Evolutionary conservation across 495 filamentous ascomycete genomes (phyloP).

Genomic region (Aspergillus biplanus): DNA sequence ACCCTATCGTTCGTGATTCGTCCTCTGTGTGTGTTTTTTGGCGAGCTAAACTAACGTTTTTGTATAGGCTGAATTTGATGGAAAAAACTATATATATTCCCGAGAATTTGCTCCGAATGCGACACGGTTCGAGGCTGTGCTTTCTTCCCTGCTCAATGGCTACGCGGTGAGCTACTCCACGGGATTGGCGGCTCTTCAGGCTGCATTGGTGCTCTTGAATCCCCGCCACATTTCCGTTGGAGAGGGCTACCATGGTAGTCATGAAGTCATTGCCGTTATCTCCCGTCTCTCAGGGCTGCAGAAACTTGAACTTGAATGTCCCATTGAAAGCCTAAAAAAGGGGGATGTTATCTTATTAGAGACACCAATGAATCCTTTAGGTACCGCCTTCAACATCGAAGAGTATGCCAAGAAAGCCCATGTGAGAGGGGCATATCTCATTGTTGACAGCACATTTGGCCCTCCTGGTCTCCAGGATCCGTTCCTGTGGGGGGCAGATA

Average conservation of each 20-base stretch:
- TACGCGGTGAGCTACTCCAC: constrained; percentile 71
- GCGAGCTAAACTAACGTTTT: background rate
- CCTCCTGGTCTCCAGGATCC: constrained; percentile 83
- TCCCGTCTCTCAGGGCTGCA: constrained; percentile 65
- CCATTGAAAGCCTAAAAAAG: constrained; percentile 50
- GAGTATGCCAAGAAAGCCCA: constrained; percentile 68
- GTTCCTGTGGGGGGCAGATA: constrained; percentile 72
- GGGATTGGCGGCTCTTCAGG: constrained; percentile 83
- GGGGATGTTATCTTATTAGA: constrained; percentile 86
- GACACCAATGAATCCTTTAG: constrained; percentile 82
- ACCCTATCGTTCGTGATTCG: constrained; percentile 27
- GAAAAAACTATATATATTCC: constrained; percentile 63
- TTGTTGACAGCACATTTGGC: constrained; percentile 83
- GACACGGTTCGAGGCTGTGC: constrained; percentile 73
- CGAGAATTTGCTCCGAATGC: constrained; percentile 70
- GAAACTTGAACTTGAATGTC: constrained; percentile 60
- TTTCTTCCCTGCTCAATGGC: constrained; percentile 66
- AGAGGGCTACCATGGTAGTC: constrained; percentile 82
- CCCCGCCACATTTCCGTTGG: constrained; percentile 73
- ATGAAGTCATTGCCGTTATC: constrained; percentile 70
- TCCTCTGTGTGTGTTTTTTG: background rate
- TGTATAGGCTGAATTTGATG: constrained; percentile 25
- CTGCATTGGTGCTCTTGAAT: constrained; percentile 68
- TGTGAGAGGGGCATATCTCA: constrained; percentile 63
- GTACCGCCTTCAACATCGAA: constrained; percentile 67